phyloP scores from a whole-genome alignment of 768 basidiomycete genomes.

The Saitozyma podzolica region DNA sequence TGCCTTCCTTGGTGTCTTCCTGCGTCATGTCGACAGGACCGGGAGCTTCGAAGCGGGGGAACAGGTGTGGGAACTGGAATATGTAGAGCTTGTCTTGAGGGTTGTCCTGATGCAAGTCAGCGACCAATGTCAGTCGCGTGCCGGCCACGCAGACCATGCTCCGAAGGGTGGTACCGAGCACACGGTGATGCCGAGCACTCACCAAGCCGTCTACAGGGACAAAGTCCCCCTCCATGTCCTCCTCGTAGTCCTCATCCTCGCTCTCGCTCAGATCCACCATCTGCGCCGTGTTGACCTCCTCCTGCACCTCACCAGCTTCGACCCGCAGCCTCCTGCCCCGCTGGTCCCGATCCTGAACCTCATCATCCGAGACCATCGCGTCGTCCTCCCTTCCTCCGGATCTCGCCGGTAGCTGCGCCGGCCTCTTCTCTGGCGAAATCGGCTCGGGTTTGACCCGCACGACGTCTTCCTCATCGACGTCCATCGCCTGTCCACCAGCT shows the following conservation, averaged over 20 bases:
- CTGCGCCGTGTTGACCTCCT: conserved; percentile 44
- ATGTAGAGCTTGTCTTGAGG: conserved; percentile 63
- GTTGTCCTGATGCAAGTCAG: conserved; percentile 28
- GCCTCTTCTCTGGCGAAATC: conserved; percentile 37
- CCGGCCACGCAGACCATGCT: background rate
- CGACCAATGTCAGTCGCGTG: background rate
- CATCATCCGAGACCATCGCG: conserved; percentile 41
- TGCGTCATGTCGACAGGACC: conserved; percentile 50
- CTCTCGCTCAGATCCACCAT: conserved; percentile 49
- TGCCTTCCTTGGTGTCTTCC: conserved; percentile 59
- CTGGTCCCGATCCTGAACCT: conserved; percentile 41
- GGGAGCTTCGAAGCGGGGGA: conserved; percentile 67
- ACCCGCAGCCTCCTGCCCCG: conserved; percentile 33
- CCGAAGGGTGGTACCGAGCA: background rate
- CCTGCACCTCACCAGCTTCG: conserved; percentile 24
- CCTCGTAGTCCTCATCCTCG: conserved; percentile 49
- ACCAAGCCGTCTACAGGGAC: conserved; percentile 24
- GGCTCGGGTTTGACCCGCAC: conserved; percentile 34
- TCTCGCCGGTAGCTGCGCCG: background rate
- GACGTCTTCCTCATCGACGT: conserved; percentile 17
- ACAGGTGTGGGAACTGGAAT: conserved; percentile 85
- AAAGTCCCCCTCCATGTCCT: conserved; percentile 44
- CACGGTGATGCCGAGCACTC: conserved; percentile 5
- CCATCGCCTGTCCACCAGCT: background rate
- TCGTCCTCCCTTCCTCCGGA: conserved; percentile 34